phyloP scores from a whole-genome alignment of 2,329 filamentous ascomycete genomes.

The Alternaria viburni region DNA sequence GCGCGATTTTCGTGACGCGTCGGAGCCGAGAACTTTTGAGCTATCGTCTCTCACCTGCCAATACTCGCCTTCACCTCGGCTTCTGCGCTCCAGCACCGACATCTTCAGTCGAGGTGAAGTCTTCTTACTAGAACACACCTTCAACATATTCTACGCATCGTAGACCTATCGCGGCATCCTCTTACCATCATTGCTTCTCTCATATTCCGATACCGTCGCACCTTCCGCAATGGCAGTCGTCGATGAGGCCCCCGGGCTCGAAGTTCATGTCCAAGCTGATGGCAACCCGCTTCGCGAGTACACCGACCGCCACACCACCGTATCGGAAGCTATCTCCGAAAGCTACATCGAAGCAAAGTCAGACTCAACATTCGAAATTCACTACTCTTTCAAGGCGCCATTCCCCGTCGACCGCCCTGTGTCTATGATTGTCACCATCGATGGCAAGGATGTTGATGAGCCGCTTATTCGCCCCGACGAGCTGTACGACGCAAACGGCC shows the following conservation, averaged over 20 bases:
- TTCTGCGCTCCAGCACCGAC: background rate
- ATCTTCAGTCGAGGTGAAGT: background rate
- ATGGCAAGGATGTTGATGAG: slow-evolving; percentile 21
- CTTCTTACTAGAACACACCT: background rate
- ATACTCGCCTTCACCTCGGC: slow-evolving; percentile 3
- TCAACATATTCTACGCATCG: background rate
- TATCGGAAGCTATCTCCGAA: slow-evolving; percentile 9
- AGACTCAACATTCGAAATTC: slow-evolving; percentile 25
- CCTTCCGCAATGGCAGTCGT: slow-evolving; percentile 20
- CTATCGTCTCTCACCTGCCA: background rate
- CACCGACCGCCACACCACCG: slow-evolving; percentile 17
- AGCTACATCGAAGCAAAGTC: slow-evolving; percentile 39
- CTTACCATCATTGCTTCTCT: background rate
- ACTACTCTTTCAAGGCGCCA: slow-evolving; percentile 10
- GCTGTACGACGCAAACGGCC: slow-evolving; percentile 1
- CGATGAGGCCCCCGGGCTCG: slow-evolving; percentile 13
- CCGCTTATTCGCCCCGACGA: slow-evolving; percentile 7
- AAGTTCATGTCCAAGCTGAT: slow-evolving; percentile 25
- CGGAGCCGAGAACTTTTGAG: background rate
- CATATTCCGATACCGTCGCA: too few species aligned
- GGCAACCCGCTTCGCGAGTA: slow-evolving; percentile 29
- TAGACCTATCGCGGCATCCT: background rate
- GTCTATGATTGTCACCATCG: slow-evolving; percentile 17
- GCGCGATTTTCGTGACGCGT: background rate
- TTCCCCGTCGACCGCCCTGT: slow-evolving; percentile 18